phyloP scores from a whole-genome alignment of 306 rosid genomes.

The Dalbergia oliveri region DNA sequence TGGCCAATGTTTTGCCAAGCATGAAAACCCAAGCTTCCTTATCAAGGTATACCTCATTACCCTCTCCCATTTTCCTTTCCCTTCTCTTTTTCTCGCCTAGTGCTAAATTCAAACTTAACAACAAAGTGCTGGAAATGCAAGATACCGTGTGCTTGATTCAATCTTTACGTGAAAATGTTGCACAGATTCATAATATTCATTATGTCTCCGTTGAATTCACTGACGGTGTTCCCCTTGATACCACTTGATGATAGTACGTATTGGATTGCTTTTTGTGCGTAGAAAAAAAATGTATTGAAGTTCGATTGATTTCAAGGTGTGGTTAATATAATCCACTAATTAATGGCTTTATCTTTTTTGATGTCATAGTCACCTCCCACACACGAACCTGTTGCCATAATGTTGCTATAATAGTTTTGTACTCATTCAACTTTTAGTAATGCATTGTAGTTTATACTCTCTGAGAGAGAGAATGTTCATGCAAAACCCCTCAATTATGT shows the following conservation, averaged over 20 bases:
- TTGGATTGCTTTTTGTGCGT: conserved; percentile 30
- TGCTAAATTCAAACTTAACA: conserved; percentile 34
- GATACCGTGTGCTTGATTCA: conserved; percentile 37
- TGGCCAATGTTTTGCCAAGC: conserved; percentile 3
- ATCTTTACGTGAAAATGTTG: conserved; percentile 35
- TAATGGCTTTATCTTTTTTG: not conserved
- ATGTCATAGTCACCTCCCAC: conserved; percentile 18
- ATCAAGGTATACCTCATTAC: not conserved
- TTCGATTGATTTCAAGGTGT: conserved; percentile 7
- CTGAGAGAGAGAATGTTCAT: not conserved
- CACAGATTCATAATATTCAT: conserved; percentile 48
- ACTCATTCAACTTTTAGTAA: not conserved
- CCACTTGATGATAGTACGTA: conserved; percentile 47
- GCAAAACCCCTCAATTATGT: not conserved
- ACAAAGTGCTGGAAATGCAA: conserved; percentile 34
- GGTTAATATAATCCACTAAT: not conserved
- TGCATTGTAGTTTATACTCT: not conserved
- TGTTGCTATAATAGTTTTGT: conserved; percentile 2
- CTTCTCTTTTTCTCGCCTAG: not conserved
- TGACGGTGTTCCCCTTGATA: conserved; percentile 55
- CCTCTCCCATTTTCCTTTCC: not conserved
- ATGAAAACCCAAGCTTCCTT: not conserved
- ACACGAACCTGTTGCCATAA: not conserved
- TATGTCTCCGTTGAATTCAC: conserved; percentile 56
- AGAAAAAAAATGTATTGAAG: not conserved